Conservation (phyloP, 2,329 filamentous ascomycete species). For the Fusarium buharicum region DNA sequence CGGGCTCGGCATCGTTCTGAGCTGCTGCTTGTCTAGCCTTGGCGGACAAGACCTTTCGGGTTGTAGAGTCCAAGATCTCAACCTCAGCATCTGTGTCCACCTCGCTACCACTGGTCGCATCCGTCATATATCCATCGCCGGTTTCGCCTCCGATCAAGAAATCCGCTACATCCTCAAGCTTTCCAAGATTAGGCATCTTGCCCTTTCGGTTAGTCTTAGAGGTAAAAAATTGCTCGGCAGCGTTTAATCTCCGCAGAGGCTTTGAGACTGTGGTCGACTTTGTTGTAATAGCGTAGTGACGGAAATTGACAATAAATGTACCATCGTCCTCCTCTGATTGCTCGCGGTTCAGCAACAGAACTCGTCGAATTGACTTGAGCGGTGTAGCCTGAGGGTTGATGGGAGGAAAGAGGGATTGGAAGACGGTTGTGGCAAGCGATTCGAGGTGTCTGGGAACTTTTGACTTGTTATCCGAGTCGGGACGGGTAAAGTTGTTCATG, state of each 20-base stretch:
- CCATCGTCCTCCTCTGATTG: conserved; percentile 67
- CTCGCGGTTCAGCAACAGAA: conserved; percentile 90
- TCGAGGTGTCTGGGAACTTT: conserved; percentile 95
- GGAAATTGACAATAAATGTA: conserved; percentile 84
- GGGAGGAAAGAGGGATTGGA: conserved; percentile 94
- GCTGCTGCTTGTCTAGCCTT: conserved; percentile 57
- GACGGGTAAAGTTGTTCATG: conserved; percentile 95
- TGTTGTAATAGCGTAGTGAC: conserved; percentile 96
- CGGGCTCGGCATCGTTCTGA: conserved; percentile 55
- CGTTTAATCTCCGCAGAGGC: conserved; percentile 83
- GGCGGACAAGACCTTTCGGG: conserved; percentile 70
- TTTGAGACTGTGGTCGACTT: conserved; percentile 86
- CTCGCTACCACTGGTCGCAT: conserved; percentile 86
- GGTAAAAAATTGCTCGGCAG: conserved; percentile 80
- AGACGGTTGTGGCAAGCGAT: conserved; percentile 89
- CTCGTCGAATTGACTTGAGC: conserved; percentile 89
- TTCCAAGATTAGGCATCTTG: conserved; percentile 84
- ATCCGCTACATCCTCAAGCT: conserved; percentile 91
- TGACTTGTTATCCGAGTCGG: conserved; percentile 67
- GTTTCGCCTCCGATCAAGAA: conserved; percentile 88
- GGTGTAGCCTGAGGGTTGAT: conserved; percentile 93
- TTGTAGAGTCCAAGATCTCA: conserved; percentile 76
- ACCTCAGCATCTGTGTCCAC: conserved; percentile 95
- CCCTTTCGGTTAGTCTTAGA: conserved; percentile 71
- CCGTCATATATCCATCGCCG: conserved; percentile 83